Evolutionary conservation across 2,329 filamentous ascomycete species (phyloP), one percentile per base, ranked within the genome.

Genomic region (Claviceps digitariae): DNA sequence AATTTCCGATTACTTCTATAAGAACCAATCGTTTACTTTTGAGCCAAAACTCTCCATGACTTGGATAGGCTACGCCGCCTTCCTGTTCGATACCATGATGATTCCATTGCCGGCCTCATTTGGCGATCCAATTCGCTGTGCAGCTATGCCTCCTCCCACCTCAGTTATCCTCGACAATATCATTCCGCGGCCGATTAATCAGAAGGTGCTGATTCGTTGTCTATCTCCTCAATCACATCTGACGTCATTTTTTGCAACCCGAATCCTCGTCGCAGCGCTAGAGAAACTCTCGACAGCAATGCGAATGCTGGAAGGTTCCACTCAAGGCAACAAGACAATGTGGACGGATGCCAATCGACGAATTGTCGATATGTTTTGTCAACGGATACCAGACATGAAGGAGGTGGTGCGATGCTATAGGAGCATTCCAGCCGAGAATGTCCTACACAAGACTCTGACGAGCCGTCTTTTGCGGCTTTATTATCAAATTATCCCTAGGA

Each of bases 11-110:
- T 98, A 94, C 66, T 97, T 95, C 63, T 75, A 82, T 45, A 83
- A 81, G 64, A 90, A 89, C 63, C 83, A 79, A 56, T 80, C 84
- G 52, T 93, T 97, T 62, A 81, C 84, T 0, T 89, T 95, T 57
- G 90, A 97, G 44, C 90, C 93, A 0, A 97, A 95, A 64, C 76
- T 94, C 5, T 93, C 90, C 3, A 84, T 90, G 46, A 93, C 90
- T 0, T 98, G 93, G 93, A 87, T 97, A 59, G 90, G 91, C 44
- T 95, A 94, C 64, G 89, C 90, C 0, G 83, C 90, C 0, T 88
- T 97, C 57, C 71, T 98, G 5, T 95, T 94, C 67, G 86, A 86
- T 56, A 81, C 84, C 1, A 82, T 96, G 47, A 79, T 84, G 54
- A 72, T 94, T 38, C 81, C 84, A 1, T 73, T 95, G 2, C 90